Conservation (phyloP, 2,329 filamentous ascomycete genomes). For the Aspergillus tanneri region DNA sequence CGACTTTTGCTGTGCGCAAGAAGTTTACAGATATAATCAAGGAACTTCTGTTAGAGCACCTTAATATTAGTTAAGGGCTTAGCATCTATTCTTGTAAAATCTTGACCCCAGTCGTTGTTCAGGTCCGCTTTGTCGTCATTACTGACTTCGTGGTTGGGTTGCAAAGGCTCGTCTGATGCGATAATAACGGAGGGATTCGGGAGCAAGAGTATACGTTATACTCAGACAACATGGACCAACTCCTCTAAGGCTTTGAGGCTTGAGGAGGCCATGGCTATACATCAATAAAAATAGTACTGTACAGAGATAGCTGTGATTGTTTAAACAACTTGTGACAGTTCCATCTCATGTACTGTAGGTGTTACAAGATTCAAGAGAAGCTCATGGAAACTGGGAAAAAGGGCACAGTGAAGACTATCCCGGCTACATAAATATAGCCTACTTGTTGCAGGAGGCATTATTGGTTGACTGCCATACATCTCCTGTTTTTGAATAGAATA, state of each 20-base stretch:
- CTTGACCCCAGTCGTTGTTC: background rate
- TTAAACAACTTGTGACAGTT: too few relatives aligned
- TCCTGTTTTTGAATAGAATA: too few relatives aligned
- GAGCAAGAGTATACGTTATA: background rate
- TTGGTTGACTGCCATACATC: too few relatives aligned
- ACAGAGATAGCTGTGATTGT: too few relatives aligned
- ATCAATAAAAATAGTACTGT: background rate
- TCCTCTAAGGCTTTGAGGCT: background rate
- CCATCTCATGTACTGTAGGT: too few relatives aligned
- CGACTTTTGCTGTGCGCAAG: conserved; percentile 1
- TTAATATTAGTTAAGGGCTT: background rate
- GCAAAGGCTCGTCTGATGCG: background rate
- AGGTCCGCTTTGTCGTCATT: background rate
- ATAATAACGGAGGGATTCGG: background rate
- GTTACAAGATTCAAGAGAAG: too few relatives aligned
- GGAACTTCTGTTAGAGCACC: background rate
- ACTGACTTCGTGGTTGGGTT: background rate
- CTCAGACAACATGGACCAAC: background rate
- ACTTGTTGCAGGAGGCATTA: too few relatives aligned
- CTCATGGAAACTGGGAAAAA: too few relatives aligned
- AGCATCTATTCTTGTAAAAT: background rate
- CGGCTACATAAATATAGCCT: too few relatives aligned
- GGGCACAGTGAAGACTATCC: too few relatives aligned
- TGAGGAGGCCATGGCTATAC: background rate
- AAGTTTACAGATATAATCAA: background rate